Base-by-base conservation (phyloP, 495 filamentous ascomycete species). In the Aspergillus sclerotioniger region DNA sequence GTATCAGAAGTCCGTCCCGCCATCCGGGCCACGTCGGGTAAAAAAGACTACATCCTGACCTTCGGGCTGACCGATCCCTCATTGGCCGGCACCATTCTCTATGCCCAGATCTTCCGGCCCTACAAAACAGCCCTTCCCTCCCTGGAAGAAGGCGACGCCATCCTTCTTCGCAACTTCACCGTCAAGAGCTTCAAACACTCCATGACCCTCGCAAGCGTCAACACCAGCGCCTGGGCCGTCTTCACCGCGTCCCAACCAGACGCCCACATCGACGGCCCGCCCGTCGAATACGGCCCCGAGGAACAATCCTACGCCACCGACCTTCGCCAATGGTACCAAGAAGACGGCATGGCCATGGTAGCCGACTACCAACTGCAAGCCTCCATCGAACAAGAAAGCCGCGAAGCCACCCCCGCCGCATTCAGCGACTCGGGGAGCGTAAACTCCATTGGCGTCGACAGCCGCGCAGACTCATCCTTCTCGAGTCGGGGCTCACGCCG, bases 121-220 rank as follows among this genome's bases (percentile, higher is more conserved):
- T 84, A 87, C 65, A 87, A 86, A 62, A 80, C 82, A 12, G 82
- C 84, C 0, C 75, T 98, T 2, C 94, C 94, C 0, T 65, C 78
- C 6, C 76, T 90, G 21, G 73, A 77, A 3, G 79, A 80, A 15
- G 94, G 94, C 8, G 88, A 94, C 61, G 84, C 86, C 3, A 76
- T 96, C 19, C 69, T 98, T 37, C 79, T 98, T 12, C 81, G 88
- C 6, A 79, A 85, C 41, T 91, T 97, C 63, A 81, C 80, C 53
- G 89, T 95, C 13, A 67, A 76, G 54, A 80, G 69, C 59, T 73
- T 74, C 52, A 65, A 80, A 29, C 71, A 71, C 59, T 69, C 69
- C 7, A 62, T 80, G 35, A 72, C 73, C 25, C 75, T 84, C 7
- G 66, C 82, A 33, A 83, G 78, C 56, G 71, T 69, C 1, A 66